A percentile compares a stretch with the other conserved stretches of the same genome.
Evolutionary conservation across 177 flowering plant species (phyloP).

Genomic region (Tripterygium wilfordii): DNA sequence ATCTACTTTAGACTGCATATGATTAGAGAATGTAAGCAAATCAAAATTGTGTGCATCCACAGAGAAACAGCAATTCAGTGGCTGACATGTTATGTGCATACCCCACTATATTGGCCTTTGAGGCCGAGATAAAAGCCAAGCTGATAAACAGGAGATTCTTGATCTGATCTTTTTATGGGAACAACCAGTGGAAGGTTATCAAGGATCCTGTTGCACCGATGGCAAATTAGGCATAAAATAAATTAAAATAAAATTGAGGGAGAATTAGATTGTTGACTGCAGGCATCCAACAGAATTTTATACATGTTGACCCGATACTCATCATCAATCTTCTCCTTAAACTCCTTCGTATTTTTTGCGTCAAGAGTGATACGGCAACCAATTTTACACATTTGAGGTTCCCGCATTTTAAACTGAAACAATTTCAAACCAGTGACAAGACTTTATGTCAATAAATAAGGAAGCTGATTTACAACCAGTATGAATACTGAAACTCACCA

Average conservation of each 20-base stretch:
- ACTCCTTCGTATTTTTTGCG: conserved; percentile 64
- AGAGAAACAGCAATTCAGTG: not conserved
- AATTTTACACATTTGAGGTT: conserved; percentile 67
- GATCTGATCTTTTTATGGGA: conserved; percentile 53
- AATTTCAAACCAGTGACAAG: not conserved
- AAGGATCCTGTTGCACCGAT: conserved; percentile 58
- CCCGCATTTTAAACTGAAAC: conserved; percentile 81
- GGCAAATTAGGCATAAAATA: conserved; percentile 5
- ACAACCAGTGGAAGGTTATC: conserved; percentile 94
- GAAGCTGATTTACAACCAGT: not conserved
- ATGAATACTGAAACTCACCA: conserved; percentile 35
- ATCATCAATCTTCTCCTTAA: conserved; percentile 85
- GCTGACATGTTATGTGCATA: conserved; percentile 7
- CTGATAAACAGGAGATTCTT: conserved; percentile 63
- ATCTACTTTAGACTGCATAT: conserved; percentile 58
- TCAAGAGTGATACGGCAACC: conserved; percentile 41
- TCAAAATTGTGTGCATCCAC: not conserved
- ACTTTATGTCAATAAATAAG: not conserved
- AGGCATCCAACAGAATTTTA: no score
- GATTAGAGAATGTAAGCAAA: conserved; percentile 4
- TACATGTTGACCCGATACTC: conserved; percentile 92
- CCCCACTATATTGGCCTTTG: conserved; percentile 69
- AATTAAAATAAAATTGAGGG: not conserved
- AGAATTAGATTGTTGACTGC: no score
- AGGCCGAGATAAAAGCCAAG: conserved; percentile 77